These are phyloP conservation scores for Amanita pallidorosea DNA, from an alignment of 768 basidiomycete species.

Conservation along the genomic window DNA sequence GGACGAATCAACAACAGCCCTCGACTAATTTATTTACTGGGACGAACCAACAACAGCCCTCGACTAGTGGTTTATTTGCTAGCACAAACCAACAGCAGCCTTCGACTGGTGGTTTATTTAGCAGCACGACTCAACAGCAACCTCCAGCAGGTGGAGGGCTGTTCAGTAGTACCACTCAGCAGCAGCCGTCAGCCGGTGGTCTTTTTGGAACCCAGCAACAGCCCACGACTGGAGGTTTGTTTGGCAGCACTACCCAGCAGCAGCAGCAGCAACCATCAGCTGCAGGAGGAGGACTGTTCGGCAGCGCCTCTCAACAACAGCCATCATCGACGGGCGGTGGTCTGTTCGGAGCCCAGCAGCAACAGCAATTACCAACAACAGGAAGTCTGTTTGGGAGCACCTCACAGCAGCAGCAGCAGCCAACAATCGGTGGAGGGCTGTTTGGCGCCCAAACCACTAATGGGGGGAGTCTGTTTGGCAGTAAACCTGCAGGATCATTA, in stretches of 20 bases:
- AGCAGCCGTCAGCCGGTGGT: constrained; percentile 9
- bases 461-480: constrained; percentile 8
- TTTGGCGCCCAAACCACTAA: constrained; percentile 8
- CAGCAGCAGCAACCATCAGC: constrained; percentile 11
- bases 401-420: not conserved
- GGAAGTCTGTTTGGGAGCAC: not conserved
- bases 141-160: constrained; percentile 4
- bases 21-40: constrained; percentile 14
- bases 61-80: constrained; percentile 16
- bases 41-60: constrained; percentile 1
- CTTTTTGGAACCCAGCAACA: constrained; percentile 15
- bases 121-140: constrained; percentile 2
- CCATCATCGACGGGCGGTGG: constrained; percentile 2
- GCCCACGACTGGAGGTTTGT: constrained; percentile 12
- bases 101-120: constrained; percentile 10
- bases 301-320: constrained; percentile 6
- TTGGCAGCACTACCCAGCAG: constrained; percentile 12
- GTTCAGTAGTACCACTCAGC: constrained; percentile 8
- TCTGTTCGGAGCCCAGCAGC: constrained; percentile 12
- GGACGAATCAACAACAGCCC: constrained; percentile 7
- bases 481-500: constrained; percentile 11
- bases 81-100: constrained; percentile 7
- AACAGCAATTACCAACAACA: constrained; percentile 2
- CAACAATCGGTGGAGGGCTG: constrained; percentile 6
- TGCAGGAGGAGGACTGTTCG: constrained; percentile 16